Evolutionary conservation across 805 yeast genomes (phyloP), one percentile per base, ranked within the genome.

Genomic region (Yarrowia sp.): DNA sequence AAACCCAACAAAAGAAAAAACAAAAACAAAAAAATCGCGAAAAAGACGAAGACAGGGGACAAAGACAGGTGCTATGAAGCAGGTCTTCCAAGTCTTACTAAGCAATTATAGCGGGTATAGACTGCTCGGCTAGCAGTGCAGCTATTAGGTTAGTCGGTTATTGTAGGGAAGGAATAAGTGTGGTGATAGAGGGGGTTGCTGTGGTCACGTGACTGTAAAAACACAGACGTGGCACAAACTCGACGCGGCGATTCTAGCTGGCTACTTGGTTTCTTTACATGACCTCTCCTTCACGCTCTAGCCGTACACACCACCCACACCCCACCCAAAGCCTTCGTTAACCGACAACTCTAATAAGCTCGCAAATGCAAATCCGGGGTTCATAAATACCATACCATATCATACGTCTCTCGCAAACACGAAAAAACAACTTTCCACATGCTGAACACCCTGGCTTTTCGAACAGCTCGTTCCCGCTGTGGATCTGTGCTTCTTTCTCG

Each of bases 341-440:
- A 51, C 58, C 58, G 58, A 35, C 39, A 51, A 51, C 58, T 25
- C 18, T 51, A 51, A 32, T 22, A 51, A 51, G 42, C 58, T 35
- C 58, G n/a, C n/a, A n/a, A n/a, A n/a, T n/a, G n/a, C n/a, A 51
- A 51, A 51, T 51, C 58, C 58, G 58, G 58, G 58, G 58, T 33
- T n/a, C 41, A 31, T 51, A 21, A n/a, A 51, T 51, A 51, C 32
- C 32, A 46, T 13, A 29, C 19, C 14, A 18, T 12, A 9, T n/a
- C n/a, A n/a, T 10, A 18, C 41, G 6, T 5, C 4, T 22, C 6
- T 6, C 4, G 18, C 22, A 18, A 19, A 21, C 36, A 31, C 8
- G 29, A 3, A n/a, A 19, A 31, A 6, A 19, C 18, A 14, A 2
- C 16, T 7, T 9, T n/a, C 36, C n/a, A 31, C 39, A 55, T 55